phyloP scores from a whole-genome alignment of 495 filamentous ascomycete species.

The Penicillium taxi region DNA sequence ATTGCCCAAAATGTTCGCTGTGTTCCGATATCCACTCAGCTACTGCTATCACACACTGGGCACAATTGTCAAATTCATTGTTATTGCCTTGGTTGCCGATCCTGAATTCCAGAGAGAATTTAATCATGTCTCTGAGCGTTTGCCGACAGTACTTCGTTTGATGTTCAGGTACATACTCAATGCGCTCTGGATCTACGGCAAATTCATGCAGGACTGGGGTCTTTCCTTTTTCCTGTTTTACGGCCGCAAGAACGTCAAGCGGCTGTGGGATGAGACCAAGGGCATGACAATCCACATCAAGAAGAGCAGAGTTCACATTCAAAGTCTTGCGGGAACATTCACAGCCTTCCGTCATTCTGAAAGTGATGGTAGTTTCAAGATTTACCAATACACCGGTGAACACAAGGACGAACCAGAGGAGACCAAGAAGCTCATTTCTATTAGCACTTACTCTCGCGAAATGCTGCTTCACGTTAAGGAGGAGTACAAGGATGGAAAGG shows the following conservation, averaged over 20 bases:
- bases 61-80: constrained; percentile 43
- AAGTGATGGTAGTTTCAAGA: constrained; percentile 33
- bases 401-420: constrained; percentile 39
- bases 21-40: constrained; percentile 23
- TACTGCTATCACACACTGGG: constrained; percentile 36
- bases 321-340: constrained; percentile 38
- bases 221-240: constrained; percentile 45
- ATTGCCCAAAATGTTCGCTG: constrained; percentile 16
- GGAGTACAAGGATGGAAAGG: constrained; percentile 39
- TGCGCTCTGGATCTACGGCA: constrained; percentile 43
- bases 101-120: constrained; percentile 53
- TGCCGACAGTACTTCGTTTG: constrained; percentile 29
- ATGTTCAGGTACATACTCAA: constrained; percentile 36
- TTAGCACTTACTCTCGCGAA: constrained; percentile 43
- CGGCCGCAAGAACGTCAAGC: constrained; percentile 36
- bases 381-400: constrained; percentile 40
- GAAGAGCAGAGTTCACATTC: constrained; percentile 37
- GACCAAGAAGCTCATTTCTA: constrained; percentile 31
- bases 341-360: constrained; percentile 41
- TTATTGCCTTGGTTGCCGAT: constrained; percentile 48
- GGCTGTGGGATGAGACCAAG: constrained; percentile 40
- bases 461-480: constrained; percentile 41
- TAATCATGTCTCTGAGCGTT: constrained; percentile 35
- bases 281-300: constrained; percentile 42
- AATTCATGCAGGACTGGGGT: constrained; percentile 27